A percentile compares a stretch with the other conserved stretches of the same genome.
phyloP scores from a whole-genome alignment of 768 basidiomycete genomes.

The Gelatoporia subvermispora region DNA sequence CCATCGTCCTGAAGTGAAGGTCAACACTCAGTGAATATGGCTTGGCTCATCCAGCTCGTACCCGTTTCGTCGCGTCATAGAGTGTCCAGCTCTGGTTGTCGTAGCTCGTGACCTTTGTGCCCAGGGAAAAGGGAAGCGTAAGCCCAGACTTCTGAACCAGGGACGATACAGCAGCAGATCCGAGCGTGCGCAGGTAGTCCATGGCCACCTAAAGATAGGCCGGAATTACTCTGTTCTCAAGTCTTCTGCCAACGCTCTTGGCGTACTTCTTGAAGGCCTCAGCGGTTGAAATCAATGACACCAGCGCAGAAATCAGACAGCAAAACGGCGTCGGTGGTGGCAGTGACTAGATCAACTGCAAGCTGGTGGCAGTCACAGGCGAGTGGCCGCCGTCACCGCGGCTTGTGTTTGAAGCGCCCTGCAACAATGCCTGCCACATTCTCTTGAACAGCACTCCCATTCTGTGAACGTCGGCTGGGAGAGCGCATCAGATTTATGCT shows the following conservation, averaged over 20 bases:
- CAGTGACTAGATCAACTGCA: too few species aligned
- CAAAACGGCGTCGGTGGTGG: background rate
- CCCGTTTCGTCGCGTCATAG: slow-evolving; percentile 86
- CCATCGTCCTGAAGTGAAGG: slow-evolving; percentile 70
- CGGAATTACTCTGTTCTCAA: too few species aligned
- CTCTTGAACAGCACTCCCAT: too few species aligned
- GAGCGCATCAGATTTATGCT: too few species aligned
- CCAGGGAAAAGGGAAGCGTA: slow-evolving; percentile 83
- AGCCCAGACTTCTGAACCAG: slow-evolving; percentile 93
- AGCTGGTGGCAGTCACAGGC: too few species aligned
- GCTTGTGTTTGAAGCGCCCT: too few species aligned
- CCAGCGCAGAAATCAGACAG: background rate
- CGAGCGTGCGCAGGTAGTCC: slow-evolving; percentile 80
- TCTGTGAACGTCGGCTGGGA: too few species aligned
- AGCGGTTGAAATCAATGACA: too few species aligned
- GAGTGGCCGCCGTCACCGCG: too few species aligned
- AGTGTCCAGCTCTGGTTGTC: slow-evolving; percentile 79
- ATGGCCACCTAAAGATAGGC: slow-evolving; percentile 31
- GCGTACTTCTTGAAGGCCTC: too few species aligned
- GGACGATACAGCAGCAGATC: slow-evolving; percentile 81
- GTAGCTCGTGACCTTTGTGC: slow-evolving; percentile 60
- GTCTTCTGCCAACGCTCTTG: too few species aligned
- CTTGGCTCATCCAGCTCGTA: slow-evolving; percentile 27
- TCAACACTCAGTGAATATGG: background rate
- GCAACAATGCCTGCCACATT: too few species aligned